Evolutionary conservation across 306 rosid species (phyloP), one percentile per base, ranked within the genome.

Genomic region (Ormosia emarginata): DNA sequence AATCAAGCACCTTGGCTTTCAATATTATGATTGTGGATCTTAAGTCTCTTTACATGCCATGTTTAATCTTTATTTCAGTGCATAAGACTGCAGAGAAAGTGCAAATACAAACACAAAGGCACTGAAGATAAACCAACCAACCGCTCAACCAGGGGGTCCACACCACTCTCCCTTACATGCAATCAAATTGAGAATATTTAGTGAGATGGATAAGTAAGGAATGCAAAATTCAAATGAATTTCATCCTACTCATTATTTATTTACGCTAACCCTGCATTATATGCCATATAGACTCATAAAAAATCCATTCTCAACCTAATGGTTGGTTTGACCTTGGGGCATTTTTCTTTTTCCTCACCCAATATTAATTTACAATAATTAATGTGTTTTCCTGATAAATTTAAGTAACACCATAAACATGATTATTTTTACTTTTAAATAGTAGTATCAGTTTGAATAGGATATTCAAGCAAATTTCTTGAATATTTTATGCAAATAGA

Each of bases 61-160:
- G 58, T 49, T 30, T 3, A 56, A 24, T 67, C 3, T 40, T 65
- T 24, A 77, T 17, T 72, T 4, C 36, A 43, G 36, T 64, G 46
- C 56, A 78, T 47, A 57, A 37, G 57, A 69, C 81, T 72, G 34
- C 1, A 67, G 14, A 47, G 29, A 43, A 7, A 78, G 79, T 77
- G 82, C 33, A 50, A 74, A 84, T 83, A 94, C 89, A 88, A 89
- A 73, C 81, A 86, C 84, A 71, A 85, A 74, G 81, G 64, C 81
- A 86, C 79, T 78, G 69, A 80, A 86, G 80, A 91, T 88, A 92
- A 90, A 75, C 90, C 94, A 90, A 84, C 86, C 65, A 85, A 91
- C 92, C 91, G 92, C 77, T 90, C 84, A 85, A 87, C 72, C n/a
- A 29, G 78, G 86, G n/a, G 92, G 7, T 87, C 96, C 88, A 87